Evolutionary conservation across 768 basidiomycete species (phyloP).

Genomic region (Amanita rimosa): DNA sequence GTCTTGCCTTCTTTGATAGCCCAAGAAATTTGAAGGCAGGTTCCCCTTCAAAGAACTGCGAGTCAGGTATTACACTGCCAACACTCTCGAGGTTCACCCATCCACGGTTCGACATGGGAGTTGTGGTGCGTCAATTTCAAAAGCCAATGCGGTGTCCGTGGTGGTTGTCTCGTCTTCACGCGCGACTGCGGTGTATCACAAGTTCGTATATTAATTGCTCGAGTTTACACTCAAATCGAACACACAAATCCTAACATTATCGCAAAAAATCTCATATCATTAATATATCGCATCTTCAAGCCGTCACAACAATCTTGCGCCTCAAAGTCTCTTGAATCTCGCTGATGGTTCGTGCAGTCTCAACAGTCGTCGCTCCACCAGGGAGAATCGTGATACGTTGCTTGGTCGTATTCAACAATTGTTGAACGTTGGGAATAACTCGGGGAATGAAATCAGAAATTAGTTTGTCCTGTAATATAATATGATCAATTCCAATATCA

Average conservation of each 20-base stretch:
- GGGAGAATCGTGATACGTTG: conserved; percentile 73
- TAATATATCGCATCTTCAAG: conserved; percentile 6
- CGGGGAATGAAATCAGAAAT: conserved; percentile 76
- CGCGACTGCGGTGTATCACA: neutral
- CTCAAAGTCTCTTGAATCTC: conserved; percentile 69
- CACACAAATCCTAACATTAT: neutral
- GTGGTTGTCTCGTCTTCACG: conserved; percentile 7
- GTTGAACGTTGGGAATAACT: conserved; percentile 71
- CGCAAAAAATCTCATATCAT: neutral
- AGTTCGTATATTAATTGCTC: neutral
- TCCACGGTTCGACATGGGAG: conserved; percentile 49
- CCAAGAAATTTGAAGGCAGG: conserved; percentile 77
- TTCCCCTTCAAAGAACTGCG: conserved; percentile 80
- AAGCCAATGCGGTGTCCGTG: conserved; percentile 21
- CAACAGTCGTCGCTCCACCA: conserved; percentile 53
- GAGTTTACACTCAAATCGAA: conserved; percentile 8
- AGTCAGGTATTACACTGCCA: conserved; percentile 53
- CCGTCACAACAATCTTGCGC: conserved; percentile 24
- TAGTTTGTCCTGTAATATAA: conserved; percentile 51
- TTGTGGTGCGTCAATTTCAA: conserved; percentile 1
- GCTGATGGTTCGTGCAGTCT: conserved; percentile 56
- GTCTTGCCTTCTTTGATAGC: conserved; percentile 64
- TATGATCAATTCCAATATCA: conserved; percentile 6
- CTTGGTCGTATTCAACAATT: conserved; percentile 66
- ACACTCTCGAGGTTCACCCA: conserved; percentile 82